Evolutionary conservation across 2,329 filamentous ascomycete species (phyloP), one percentile per base, ranked within the genome.

Genomic region (Aureobasidium sp.): DNA sequence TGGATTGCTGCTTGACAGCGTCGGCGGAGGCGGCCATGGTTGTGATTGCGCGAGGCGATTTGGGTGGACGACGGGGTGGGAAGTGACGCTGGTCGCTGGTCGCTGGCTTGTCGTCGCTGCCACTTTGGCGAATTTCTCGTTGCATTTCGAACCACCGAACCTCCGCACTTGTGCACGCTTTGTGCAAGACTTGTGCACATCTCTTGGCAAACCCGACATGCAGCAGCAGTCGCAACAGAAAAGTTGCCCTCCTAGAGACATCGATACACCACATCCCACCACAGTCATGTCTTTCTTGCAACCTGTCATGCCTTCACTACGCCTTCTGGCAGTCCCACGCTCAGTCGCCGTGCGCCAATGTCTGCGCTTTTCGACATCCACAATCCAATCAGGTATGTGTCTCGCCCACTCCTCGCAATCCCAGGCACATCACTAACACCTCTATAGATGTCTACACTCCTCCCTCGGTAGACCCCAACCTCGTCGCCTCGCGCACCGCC

Each of bases 1-100:
- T 85, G 75, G 88, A 88, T 79, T 90, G 85, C 75, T 89, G 81
- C 75, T 86, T 84, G 72, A 83, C 84, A 77, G 87, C 81, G 73
- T 84, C 82, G 57, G 57, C 45, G 37, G 57, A 34, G 20, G 72
- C 72, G 63, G 76, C 75, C 76, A 77, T 78, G 69, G 31, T 51
- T 61, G 47, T 36, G 48, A 45, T n/a, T 61, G 55, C 42, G 44
- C 55, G n/a, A 22, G 42, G 55, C 31, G 44, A 39, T 44, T 25
- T 20, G 11, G 29, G 8, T 27, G 34, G 55, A 12, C 55, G 55
- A 59, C 42, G 42, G 20, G 39, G 49, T 42, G 42, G 34, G 60
- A 41, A 44, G 37, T 47, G 44, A 31, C 55, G 45, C 20, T 34
- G 41, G 52, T 53, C 55, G 45, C 20, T 34, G 41, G 52, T 53